Evolutionary conservation across 768 basidiomycete genomes (phyloP).

Genomic region (Tylopilus sp.): DNA sequence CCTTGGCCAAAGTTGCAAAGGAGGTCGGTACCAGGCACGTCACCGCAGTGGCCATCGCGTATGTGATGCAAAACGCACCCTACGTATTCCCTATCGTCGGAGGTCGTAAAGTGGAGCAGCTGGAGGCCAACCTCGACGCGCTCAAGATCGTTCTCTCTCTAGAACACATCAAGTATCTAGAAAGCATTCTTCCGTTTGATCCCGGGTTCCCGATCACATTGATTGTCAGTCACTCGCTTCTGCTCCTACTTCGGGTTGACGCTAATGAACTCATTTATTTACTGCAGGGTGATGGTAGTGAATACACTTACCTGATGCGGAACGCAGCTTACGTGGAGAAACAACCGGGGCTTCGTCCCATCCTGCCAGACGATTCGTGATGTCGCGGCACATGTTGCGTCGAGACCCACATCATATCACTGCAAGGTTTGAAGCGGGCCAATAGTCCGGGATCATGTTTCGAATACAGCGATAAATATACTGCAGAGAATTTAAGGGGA

Average conservation of each 20-base stretch:
- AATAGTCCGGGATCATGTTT: not conserved
- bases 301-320: conserved; percentile 10
- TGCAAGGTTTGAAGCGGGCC: not conserved
- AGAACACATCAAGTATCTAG: conserved; percentile 38
- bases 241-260: not conserved
- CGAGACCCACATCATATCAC: not conserved
- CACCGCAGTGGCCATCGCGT: conserved; percentile 40
- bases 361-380: conserved; percentile 8
- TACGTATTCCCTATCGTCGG: conserved; percentile 44
- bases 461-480: not conserved
- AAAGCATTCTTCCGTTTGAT: conserved; percentile 35
- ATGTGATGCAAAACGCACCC: conserved; percentile 43
- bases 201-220: conserved; percentile 36
- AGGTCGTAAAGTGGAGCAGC: conserved; percentile 42
- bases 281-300: conserved; percentile 27
- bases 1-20: conserved; percentile 38
- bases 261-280: not conserved
- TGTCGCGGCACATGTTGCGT: not conserved
- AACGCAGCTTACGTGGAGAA: conserved; percentile 20
- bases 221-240: conserved; percentile 26
- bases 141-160: conserved; percentile 37
- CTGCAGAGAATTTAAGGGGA: not conserved
- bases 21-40: conserved; percentile 37
- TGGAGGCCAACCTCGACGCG: conserved; percentile 41
- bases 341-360: conserved; percentile 8